Percentiles rank a stretch among this genome's conserved stretches.
These are phyloP conservation scores for Cryptosporidium canis DNA, from an alignment of 169 alveolate species.

Conservation along the genomic window DNA sequence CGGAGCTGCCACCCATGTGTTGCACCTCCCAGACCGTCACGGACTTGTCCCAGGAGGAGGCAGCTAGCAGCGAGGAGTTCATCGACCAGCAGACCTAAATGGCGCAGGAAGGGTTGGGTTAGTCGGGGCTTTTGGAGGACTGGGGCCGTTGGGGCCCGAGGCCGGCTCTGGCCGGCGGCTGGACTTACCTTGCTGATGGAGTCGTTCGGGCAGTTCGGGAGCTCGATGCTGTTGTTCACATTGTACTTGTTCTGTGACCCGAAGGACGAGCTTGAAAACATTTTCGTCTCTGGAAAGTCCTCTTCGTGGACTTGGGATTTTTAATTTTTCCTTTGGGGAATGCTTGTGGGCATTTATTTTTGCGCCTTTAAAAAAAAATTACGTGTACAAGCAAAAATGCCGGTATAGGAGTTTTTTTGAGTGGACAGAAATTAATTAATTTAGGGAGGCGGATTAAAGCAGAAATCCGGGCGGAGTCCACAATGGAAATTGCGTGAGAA, in stretches of 20 bases:
- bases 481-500: neutral
- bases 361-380: neutral
- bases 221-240: conserved; percentile 63
- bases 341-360: neutral
- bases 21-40: conserved; percentile 74
- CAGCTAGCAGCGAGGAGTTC: conserved; percentile 71
- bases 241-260: conserved; percentile 65
- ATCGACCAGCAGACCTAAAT: conserved; percentile 73
- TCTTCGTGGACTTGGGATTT: conserved; percentile 1
- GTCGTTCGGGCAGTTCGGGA: conserved; percentile 60
- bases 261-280: conserved; percentile 58
- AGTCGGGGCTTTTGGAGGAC: neutral
- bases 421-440: neutral
- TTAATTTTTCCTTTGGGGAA: neutral
- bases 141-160: neutral
- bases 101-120: neutral
- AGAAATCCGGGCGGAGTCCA: neutral
- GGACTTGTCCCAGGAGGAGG: conserved; percentile 74
- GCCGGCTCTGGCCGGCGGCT: neutral
- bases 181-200: conserved; percentile 66
- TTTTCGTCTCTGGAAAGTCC: neutral
- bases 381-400: neutral
- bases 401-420: neutral
- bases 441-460: neutral
- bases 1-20: conserved; percentile 72